These are phyloP conservation scores for Takakia lepidozioides DNA, from an alignment of 225 moss, liverwort and hornwort genomes.

Conservation along the genomic window DNA sequence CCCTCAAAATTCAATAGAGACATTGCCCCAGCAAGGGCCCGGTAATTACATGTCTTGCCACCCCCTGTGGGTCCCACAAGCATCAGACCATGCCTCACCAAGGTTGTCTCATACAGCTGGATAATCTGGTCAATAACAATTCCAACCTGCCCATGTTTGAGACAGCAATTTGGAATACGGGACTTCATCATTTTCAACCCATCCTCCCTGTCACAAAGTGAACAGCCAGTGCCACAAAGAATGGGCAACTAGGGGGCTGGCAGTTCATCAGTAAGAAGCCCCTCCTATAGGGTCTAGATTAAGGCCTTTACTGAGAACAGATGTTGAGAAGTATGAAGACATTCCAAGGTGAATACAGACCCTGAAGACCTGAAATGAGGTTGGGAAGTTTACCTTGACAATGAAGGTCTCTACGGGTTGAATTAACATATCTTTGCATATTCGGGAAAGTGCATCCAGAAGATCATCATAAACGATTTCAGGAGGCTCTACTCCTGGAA, in stretches of 20 bases:
- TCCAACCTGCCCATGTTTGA: too few species aligned
- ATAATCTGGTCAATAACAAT: too few species aligned
- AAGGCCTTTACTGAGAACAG: not conserved
- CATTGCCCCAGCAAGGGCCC: slow-evolving; percentile 68
- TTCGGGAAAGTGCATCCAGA: slow-evolving; percentile 51
- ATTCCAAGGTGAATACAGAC: not conserved
- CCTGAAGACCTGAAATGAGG: too few species aligned
- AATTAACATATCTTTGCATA: slow-evolving; percentile 46
- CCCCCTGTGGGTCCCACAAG: slow-evolving; percentile 84
- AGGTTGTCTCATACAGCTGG: slow-evolving; percentile 74
- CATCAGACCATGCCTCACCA: slow-evolving; percentile 87
- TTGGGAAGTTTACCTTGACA: slow-evolving; percentile 71
- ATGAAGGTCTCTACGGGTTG: slow-evolving; percentile 54
- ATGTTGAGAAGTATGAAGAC: not conserved
- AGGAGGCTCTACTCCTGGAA: slow-evolving; percentile 69
- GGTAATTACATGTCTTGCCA: slow-evolving; percentile 79
- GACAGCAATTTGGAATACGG: too few species aligned
- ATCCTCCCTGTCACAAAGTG: too few species aligned
- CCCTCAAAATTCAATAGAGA: slow-evolving; percentile 53
- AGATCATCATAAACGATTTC: slow-evolving; percentile 68
- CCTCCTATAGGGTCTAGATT: too few species aligned
- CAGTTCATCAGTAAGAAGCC: too few species aligned
- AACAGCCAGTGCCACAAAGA: too few species aligned
- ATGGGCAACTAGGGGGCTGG: not conserved
- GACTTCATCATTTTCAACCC: too few species aligned